Conservation (phyloP, 768 basidiomycete species). For the Leucocoprinus leucothites region DNA sequence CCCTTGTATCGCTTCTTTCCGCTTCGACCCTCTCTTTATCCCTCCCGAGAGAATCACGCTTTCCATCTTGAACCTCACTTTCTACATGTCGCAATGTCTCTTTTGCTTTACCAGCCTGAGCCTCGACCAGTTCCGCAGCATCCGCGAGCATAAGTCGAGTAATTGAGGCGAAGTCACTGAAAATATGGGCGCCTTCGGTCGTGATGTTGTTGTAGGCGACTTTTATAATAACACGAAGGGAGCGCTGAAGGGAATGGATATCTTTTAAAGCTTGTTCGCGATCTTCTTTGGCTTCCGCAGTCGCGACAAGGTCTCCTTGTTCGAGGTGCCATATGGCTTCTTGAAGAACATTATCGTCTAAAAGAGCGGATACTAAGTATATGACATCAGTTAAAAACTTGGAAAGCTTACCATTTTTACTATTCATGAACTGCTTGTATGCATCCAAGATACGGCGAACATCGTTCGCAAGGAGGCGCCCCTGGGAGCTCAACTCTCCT, state of each 20-base stretch:
- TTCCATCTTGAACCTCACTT: constrained; percentile 54
- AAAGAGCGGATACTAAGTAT: neutral
- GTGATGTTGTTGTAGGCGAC: constrained; percentile 52
- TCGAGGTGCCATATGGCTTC: constrained; percentile 63
- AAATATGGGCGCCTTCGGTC: constrained; percentile 49
- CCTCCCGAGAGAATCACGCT: constrained; percentile 55
- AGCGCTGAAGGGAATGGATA: constrained; percentile 41
- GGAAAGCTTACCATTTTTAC: constrained; percentile 53
- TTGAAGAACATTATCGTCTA: constrained; percentile 66
- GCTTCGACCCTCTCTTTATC: constrained; percentile 47
- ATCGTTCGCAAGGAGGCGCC: constrained; percentile 46
- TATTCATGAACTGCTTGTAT: constrained; percentile 48
- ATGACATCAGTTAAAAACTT: neutral
- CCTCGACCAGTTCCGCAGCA: constrained; percentile 56
- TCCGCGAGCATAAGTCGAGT: constrained; percentile 63
- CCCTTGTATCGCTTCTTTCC: constrained; percentile 44
- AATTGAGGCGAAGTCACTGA: constrained; percentile 65
- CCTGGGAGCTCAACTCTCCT: constrained; percentile 52
- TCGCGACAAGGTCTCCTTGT: constrained; percentile 45
- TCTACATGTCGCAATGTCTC: constrained; percentile 53
- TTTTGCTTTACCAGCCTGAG: constrained; percentile 48
- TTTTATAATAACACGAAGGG: constrained; percentile 49
- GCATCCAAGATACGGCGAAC: constrained; percentile 52
- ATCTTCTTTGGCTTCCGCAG: constrained; percentile 32
- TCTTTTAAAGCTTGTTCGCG: constrained; percentile 48